Evolutionary conservation across 2,329 filamentous ascomycete species (phyloP).

Genomic region (Boeremia lycopersici): DNA sequence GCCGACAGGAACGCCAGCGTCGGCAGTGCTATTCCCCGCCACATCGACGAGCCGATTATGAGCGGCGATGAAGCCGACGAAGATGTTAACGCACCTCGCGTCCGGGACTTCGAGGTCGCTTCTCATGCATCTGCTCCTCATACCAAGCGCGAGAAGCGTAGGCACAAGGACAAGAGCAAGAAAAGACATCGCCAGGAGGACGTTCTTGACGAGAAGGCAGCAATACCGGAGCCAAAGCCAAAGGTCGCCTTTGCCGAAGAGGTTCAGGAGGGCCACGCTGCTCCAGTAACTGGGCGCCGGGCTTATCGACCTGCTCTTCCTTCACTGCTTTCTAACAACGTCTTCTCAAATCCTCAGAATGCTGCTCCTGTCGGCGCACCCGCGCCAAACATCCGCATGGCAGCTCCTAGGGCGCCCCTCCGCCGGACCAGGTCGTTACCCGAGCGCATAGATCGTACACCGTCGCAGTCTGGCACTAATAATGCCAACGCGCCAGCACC

Average conservation of each 20-base stretch:
- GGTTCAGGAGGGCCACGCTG: constrained; percentile 28
- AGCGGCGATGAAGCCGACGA: constrained; percentile 63
- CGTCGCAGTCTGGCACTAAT: constrained; percentile 23
- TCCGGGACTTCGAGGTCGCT: constrained; percentile 57
- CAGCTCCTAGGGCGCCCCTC: constrained; percentile 35
- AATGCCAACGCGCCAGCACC: constrained; percentile 28
- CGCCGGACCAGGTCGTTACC: constrained; percentile 46
- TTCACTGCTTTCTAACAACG: constrained; percentile 72
- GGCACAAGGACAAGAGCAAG: constrained; percentile 53
- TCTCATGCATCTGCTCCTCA: constrained; percentile 42
- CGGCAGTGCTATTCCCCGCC: constrained; percentile 36
- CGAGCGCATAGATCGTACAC: constrained; percentile 40
- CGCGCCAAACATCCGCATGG: constrained; percentile 41
- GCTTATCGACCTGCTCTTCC: constrained; percentile 65
- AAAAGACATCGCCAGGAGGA: constrained; percentile 49
- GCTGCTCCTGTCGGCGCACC: constrained; percentile 39
- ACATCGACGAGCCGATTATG: constrained; percentile 50
- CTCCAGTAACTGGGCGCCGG: constrained; percentile 58
- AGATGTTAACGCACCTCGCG: constrained; percentile 47
- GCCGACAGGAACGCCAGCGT: constrained; percentile 27
- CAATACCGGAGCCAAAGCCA: constrained; percentile 12
- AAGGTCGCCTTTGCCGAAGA: constrained; percentile 52
- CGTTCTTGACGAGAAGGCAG: constrained; percentile 33
- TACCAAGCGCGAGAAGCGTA: constrained; percentile 49
- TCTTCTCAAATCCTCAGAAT: constrained; percentile 61